A percentile compares a stretch with the other conserved stretches of the same genome.
These are phyloP conservation scores for Torulaspora pretoriensis DNA, from an alignment of 1,139 yeast genomes.

Conservation along the genomic window DNA sequence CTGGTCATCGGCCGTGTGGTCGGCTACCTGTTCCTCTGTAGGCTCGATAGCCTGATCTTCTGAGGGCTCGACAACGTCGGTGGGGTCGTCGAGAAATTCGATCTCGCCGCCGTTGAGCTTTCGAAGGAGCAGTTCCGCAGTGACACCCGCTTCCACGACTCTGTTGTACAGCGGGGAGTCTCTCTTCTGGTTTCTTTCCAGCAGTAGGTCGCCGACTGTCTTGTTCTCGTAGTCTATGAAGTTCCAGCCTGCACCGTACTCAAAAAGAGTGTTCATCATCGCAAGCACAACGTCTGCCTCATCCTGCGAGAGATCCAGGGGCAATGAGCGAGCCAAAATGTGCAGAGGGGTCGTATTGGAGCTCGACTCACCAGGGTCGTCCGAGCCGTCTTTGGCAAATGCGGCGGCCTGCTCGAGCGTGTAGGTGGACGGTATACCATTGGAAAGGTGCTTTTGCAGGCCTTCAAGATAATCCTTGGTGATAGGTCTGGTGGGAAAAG, in stretches of 20 bases:
- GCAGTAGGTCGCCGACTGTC: slow-evolving; percentile 72
- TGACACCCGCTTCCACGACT: slow-evolving; percentile 81
- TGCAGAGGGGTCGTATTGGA: slow-evolving; percentile 80
- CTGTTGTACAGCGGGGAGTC: slow-evolving; percentile 42
- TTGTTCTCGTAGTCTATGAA: slow-evolving; percentile 59
- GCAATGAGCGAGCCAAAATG: slow-evolving; percentile 46
- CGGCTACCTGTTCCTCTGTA: slow-evolving; percentile 32
- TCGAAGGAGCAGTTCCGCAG: slow-evolving; percentile 79
- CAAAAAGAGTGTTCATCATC: slow-evolving; percentile 63
- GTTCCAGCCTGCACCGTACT: slow-evolving; percentile 93
- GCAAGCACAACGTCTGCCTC: slow-evolving; percentile 48
- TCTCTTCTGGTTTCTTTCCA: slow-evolving; percentile 45
- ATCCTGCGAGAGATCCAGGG: slow-evolving; percentile 41
- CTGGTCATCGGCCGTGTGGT: slow-evolving; percentile 61
- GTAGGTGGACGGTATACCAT: slow-evolving; percentile 77
- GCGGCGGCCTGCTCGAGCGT: slow-evolving; percentile 72
- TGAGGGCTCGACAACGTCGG: slow-evolving; percentile 20
- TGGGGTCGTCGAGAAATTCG: slow-evolving; percentile 43
- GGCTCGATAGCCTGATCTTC: slow-evolving; percentile 17
- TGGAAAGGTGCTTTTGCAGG: slow-evolving; percentile 46
- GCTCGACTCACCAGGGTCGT: slow-evolving; percentile 41
- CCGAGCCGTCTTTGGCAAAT: slow-evolving; percentile 40
- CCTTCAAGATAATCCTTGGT: slow-evolving; percentile 43
- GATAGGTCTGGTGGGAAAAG: slow-evolving; percentile 55
- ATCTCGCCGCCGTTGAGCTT: slow-evolving; percentile 60